Percentiles rank a stretch among this genome's conserved stretches.
Conservation (phyloP, 2,329 filamentous ascomycete genomes). For the Tolypocladium tropicale region DNA sequence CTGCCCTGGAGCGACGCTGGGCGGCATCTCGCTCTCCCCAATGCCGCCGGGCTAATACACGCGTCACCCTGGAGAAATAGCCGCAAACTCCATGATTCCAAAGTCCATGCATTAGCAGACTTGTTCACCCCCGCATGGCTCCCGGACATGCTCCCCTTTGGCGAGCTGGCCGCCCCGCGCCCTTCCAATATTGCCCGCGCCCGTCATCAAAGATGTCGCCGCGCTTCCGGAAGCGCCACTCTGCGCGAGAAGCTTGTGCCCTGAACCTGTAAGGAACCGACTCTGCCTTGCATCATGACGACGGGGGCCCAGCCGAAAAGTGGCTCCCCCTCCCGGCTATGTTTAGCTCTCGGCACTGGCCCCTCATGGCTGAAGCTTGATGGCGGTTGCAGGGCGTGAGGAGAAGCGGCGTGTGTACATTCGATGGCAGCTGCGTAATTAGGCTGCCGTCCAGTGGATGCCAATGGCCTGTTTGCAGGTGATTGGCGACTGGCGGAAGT, state of each 20-base stretch:
- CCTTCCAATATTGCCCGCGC: neutral
- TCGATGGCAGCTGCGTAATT: neutral
- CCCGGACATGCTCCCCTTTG: too few relatives aligned
- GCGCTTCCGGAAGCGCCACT: neutral
- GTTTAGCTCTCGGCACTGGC: neutral
- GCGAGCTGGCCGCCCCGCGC: neutral
- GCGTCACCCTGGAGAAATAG: neutral
- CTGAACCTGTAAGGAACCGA: neutral
- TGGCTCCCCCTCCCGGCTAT: neutral
- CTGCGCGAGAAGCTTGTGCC: neutral
- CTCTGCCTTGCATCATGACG: conserved; percentile 4
- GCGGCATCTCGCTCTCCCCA: neutral
- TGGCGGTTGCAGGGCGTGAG: neutral
- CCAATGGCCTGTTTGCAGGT: neutral
- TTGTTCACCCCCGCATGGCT: too few relatives aligned
- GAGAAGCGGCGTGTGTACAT: neutral
- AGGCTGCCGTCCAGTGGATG: neutral
- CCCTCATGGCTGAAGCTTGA: neutral
- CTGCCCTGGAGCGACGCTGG: neutral
- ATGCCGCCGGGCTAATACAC: neutral
- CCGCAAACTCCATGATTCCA: neutral
- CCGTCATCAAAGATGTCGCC: neutral
- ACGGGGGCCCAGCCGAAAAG: neutral
- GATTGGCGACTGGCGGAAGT: neutral
- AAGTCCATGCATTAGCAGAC: neutral